phyloP scores from a whole-genome alignment of 169 alveolate species.

The Pseudocohnilembus persalinus region DNA sequence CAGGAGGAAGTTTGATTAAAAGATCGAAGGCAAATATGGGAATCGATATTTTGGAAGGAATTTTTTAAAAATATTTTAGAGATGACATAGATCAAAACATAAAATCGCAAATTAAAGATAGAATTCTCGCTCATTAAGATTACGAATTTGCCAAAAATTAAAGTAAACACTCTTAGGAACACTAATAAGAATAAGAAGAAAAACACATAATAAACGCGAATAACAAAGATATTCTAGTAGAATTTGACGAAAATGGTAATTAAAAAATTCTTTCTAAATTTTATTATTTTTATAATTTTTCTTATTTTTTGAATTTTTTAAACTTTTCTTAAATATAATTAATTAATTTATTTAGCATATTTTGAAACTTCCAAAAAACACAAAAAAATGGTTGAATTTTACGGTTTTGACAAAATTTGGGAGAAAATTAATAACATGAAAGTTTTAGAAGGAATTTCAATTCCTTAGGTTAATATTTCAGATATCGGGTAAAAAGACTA shows the following conservation, averaged over 20 bases:
- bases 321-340: too few relatives aligned
- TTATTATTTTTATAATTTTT: too few relatives aligned
- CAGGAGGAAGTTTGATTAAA: slow-evolving; percentile 57
- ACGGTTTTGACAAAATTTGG: slow-evolving; percentile 44
- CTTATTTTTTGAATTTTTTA: too few relatives aligned
- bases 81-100: slow-evolving; percentile 13
- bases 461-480: slow-evolving; percentile 25
- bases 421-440: slow-evolving; percentile 27
- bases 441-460: slow-evolving; percentile 27
- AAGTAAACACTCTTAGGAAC: too few relatives aligned
- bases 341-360: too few relatives aligned
- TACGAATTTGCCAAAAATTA: neutral
- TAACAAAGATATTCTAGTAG: slow-evolving; percentile 30
- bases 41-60: slow-evolving; percentile 53
- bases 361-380: slow-evolving; percentile 43
- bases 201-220: neutral
- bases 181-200: neutral
- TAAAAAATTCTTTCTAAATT: too few relatives aligned
- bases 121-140: slow-evolving; percentile 1
- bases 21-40: slow-evolving; percentile 57
- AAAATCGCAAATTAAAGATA: slow-evolving; percentile 3
- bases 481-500: slow-evolving; percentile 19
- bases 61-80: slow-evolving; percentile 42
- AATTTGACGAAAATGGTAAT: slow-evolving; percentile 46
- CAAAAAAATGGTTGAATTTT: slow-evolving; percentile 46